Conservation (phyloP, 441 rosid species). For the Corymbia citriodora region DNA sequence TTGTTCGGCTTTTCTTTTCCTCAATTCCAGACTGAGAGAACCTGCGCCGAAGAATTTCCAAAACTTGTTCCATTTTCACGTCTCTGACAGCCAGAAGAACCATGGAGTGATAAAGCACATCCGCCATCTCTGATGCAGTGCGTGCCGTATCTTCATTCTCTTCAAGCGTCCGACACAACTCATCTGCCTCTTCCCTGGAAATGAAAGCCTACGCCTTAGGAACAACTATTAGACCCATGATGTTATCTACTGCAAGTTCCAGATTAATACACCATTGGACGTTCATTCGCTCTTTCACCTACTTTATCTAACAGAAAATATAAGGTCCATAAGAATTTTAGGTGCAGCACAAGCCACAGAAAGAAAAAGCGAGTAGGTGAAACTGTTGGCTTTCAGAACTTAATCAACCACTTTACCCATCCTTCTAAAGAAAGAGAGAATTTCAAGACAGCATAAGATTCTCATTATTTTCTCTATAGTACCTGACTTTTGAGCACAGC, state of each 20-base stretch:
- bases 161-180: conserved; percentile 68
- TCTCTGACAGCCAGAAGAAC: conserved; percentile 50
- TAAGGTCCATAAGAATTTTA: neutral
- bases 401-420: neutral
- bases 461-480: neutral
- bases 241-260: neutral
- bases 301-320: neutral
- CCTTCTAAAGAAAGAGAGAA: neutral
- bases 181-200: conserved; percentile 80
- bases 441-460: neutral
- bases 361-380: neutral
- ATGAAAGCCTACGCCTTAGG: neutral
- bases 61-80: conserved; percentile 53
- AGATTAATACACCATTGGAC: neutral
- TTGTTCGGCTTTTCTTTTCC: conserved; percentile 55
- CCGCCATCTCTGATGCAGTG: conserved; percentile 78
- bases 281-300: neutral
- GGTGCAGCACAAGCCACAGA: neutral
- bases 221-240: neutral
- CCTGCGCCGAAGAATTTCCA: conserved; percentile 54
- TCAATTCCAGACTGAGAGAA: conserved; percentile 70
- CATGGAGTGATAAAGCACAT: conserved; percentile 69
- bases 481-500: conserved; percentile 79
- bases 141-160: conserved; percentile 53
- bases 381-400: neutral